Conservation (phyloP, 192 early-diverging fungal genomes). For the Linnemannia zychae region DNA sequence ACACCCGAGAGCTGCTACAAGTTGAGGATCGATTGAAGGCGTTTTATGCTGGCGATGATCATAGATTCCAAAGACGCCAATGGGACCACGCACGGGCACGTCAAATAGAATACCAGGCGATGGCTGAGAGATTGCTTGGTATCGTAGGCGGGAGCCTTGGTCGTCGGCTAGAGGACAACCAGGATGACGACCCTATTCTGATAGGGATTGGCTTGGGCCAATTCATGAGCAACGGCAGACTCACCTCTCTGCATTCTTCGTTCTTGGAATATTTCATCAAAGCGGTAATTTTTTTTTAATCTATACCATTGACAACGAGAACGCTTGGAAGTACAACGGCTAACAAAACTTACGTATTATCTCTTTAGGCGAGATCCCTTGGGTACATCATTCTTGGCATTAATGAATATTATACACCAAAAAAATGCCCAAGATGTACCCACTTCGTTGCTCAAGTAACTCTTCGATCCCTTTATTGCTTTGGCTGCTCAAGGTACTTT, state of each 20-base stretch:
- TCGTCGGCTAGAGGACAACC: background rate
- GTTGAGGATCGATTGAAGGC: background rate
- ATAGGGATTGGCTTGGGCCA: slow-evolving; percentile 13
- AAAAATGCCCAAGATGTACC: slow-evolving; percentile 13
- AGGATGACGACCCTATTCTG: background rate
- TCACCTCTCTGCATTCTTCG: background rate
- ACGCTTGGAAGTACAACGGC: background rate
- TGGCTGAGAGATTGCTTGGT: background rate
- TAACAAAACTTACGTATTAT: background rate
- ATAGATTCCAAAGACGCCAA: background rate
- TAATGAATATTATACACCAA: slow-evolving; percentile 21
- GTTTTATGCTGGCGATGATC: background rate
- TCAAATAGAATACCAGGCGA: background rate
- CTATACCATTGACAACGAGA: background rate
- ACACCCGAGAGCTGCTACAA: background rate
- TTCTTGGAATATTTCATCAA: slow-evolving; percentile 9
- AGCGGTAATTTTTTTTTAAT: background rate
- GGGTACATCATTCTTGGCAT: slow-evolving; percentile 4
- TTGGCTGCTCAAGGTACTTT: background rate
- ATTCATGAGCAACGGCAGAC: background rate
- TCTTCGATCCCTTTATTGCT: background rate
- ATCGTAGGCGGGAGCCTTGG: slow-evolving; percentile 1
- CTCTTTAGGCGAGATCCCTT: background rate
- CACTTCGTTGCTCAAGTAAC: slow-evolving; percentile 2
- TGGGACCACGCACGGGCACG: background rate